These are phyloP conservation scores for Phascolomyces articulosus DNA, from an alignment of 371 early-diverging fungal genomes.

Conservation along the genomic window DNA sequence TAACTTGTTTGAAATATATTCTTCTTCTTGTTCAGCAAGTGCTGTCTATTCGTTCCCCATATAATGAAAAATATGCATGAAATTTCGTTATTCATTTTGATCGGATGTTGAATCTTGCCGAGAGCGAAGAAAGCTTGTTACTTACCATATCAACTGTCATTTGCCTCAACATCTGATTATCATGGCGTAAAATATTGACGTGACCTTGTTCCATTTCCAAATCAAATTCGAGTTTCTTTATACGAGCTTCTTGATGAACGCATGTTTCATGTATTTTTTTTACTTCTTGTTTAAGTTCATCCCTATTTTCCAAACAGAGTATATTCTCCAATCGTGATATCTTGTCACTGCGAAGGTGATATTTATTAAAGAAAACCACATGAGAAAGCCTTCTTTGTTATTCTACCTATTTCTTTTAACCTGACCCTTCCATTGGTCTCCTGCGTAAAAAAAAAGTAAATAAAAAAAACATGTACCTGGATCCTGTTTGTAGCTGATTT, in stretches of 20 bases:
- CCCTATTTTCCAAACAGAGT: conserved; percentile 34
- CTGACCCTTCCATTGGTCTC: neutral
- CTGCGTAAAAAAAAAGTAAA: neutral
- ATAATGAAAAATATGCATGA: neutral
- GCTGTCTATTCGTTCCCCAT: conserved; percentile 51
- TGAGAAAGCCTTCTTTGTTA: too few relatives aligned
- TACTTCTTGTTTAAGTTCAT: conserved; percentile 36
- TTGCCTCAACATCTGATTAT: conserved; percentile 63
- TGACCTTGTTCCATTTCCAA: conserved; percentile 74
- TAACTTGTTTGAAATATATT: conserved; percentile 69
- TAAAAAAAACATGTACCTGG: conserved; percentile 26
- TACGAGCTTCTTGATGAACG: conserved; percentile 42
- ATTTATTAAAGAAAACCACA: neutral
- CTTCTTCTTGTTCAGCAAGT: conserved; percentile 73
- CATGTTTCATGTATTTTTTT: conserved; percentile 45
- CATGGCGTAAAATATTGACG: conserved; percentile 67
- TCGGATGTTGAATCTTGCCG: neutral
- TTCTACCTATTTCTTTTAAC: neutral
- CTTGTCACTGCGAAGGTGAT: conserved; percentile 13
- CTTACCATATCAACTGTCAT: conserved; percentile 67
- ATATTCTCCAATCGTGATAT: conserved; percentile 26
- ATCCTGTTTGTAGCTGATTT: conserved; percentile 31
- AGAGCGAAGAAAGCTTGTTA: neutral
- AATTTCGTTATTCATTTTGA: neutral
- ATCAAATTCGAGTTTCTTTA: conserved; percentile 67